Conservation (phyloP, 1,284 basidiomycete genomes). For the Neonothopanus nambi region DNA sequence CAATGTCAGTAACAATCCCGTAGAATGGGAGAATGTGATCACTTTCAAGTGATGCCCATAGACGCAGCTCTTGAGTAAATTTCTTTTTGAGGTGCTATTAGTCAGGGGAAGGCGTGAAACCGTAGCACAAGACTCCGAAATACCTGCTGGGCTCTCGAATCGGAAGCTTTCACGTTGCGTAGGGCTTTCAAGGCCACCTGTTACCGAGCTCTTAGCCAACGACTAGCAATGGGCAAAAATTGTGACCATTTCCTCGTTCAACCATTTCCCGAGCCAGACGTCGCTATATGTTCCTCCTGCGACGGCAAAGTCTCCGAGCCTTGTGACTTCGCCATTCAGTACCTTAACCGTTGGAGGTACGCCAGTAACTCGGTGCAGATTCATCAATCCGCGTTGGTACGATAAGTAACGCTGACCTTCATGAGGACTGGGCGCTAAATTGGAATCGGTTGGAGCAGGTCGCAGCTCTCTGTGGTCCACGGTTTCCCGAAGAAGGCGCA, state of each 20-base stretch:
- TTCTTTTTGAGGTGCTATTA: conserved; percentile 35
- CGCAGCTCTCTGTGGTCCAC: conserved; percentile 7
- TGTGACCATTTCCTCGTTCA: conserved; percentile 45
- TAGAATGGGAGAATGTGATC: conserved; percentile 51
- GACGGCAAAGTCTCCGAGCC: conserved; percentile 35
- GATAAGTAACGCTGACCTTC: conserved; percentile 39
- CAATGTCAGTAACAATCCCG: conserved; percentile 54
- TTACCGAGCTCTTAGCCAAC: no score
- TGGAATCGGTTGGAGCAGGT: conserved; percentile 18
- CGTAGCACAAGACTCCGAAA: neutral
- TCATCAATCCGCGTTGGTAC: conserved; percentile 41
- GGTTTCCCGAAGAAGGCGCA: conserved; percentile 31
- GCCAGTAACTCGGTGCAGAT: conserved; percentile 48
- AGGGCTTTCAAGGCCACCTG: conserved; percentile 59
- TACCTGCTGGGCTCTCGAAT: conserved; percentile 42
- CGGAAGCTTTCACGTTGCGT: conserved; percentile 41
- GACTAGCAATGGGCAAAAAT: no score
- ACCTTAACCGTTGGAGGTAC: conserved; percentile 50
- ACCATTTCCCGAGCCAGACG: conserved; percentile 52
- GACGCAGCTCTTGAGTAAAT: conserved; percentile 51
- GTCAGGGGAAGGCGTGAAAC: neutral
- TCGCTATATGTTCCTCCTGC: conserved; percentile 52
- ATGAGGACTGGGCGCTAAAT: conserved; percentile 23
- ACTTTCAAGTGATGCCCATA: conserved; percentile 52
- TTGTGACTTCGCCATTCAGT: conserved; percentile 50